Base-by-base conservation (phyloP, 352 stramenopile genomes). In the Phytopythium delawarense region DNA sequence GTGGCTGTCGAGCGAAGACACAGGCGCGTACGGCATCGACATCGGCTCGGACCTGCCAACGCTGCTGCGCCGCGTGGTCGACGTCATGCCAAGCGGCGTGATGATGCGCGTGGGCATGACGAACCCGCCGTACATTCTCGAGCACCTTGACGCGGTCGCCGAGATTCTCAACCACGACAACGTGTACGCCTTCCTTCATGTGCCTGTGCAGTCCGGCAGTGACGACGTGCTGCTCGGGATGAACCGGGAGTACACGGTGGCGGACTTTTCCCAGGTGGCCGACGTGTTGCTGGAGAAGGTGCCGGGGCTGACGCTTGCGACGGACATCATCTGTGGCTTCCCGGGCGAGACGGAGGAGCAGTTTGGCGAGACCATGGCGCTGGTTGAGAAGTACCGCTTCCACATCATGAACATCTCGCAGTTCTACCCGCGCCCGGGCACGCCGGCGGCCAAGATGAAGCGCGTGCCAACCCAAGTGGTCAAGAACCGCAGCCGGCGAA, bases 271-370 rank as follows among this genome's bases (percentile, higher is more conserved):
- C 34, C 71, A 61, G 23, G 84, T 97, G 12, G 84, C 74, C 5
- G 88, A 97, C 61, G 70, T 81, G 39, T 67, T 98, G 23, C 56
- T 92, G 8, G 74, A 74, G 7, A 79, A 90, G 46, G 89, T 97
- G 9, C 83, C 86, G 1, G 69, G 73, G 30, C 59, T 98, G 34
- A 97, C 89, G 23, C 72, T 98, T 35, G 91, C 91, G 12, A 98
- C 92, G 2, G 92, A 98, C 69, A 96, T 98, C 59, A 98, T 98
- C 62, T 97, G 92, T 42, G 92, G 92, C 30, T 98, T 98, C 64
- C 87, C 90, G 11, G 76, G 77, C 15, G 92, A 98, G 73, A 96
- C 80, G 0, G 89, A 98, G 45, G 77, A 81, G 37, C 78, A 98
- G 45, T 97, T 97, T 63, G 76, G 92, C 40, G 72, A 92, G 64